Evolutionary conservation across 140 eudicot species (phyloP), one percentile per base, ranked within the genome.

Genomic region (Erigeron philadelphicus): DNA sequence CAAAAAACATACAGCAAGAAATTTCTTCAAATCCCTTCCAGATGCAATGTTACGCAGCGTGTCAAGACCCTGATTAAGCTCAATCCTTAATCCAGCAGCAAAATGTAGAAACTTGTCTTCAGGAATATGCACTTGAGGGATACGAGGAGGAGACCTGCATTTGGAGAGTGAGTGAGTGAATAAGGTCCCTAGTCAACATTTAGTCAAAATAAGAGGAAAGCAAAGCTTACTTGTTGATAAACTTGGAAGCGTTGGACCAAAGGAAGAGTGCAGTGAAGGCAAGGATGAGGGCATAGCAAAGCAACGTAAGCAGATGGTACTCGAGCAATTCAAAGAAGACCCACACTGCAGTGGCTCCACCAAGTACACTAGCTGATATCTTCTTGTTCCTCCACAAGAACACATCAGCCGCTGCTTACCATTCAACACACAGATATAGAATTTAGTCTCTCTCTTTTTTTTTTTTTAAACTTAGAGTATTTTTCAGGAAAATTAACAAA

Each of bases 361-460:
- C 95, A 25, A 92, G 95, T 45, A 88, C 95, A 45, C 84, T 74
- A 3, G 95, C 96, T 47, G 98, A 88, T 58, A 92, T 80, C 79
- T 92, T 92, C 84, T 92, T 92, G 88, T 92, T 86, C 83, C 96
- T 88, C 98, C 98, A 92, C 78, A 89, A 64, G 81, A 92, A 88
- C n/a, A 92, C 79, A 80, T 92, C 98, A 74, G 98, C 96, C 74
- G 96, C 98, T 91, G 77, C 76, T 79, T 42, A 63, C 53, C 67
- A 70, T 1, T 9, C 5, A 64, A 70, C 16, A 25, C 66, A 67
- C 42, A 3, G 18, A n/a, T n/a, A n/a, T n/a, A n/a, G n/a, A n/a
- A n/a, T n/a, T n/a, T n/a, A n/a, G n/a, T n/a, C n/a, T n/a, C n/a
- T n/a, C n/a, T n/a, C n/a, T n/a, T n/a, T n/a, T n/a, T n/a, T n/a